Evolutionary conservation across 148 eudicot genomes (phyloP), one percentile per base, ranked within the genome.

Genomic region (Amaranthus hypochondriacus): DNA sequence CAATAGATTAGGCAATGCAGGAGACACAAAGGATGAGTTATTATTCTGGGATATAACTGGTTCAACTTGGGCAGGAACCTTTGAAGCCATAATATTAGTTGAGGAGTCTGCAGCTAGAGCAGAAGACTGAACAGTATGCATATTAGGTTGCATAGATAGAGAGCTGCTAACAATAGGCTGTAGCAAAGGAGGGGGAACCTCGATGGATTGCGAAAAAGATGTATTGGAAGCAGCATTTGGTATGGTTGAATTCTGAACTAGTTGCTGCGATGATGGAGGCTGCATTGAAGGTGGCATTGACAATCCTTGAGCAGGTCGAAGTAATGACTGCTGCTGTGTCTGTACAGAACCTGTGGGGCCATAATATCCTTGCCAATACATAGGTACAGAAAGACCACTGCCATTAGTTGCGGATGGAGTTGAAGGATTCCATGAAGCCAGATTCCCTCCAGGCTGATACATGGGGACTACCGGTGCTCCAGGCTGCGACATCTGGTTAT

Each of bases 281-380:
- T 79, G 87, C 44, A 77, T 9, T 28, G 80, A 61, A 15, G 81
- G 79, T 15, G 76, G 79, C 81, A 83, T 73, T 53, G 80, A 47
- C 65, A 82, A 47, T 47, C 75, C 75, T 71, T 82, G 85, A 70
- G 62, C 67, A 0, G 84, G 78, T 66, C 56, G 75, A 56, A 80
- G 56, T 63, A 82, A 70, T 75, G 84, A 15, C 52, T 78, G 87
- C 57, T 79, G 83, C 52, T 78, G 89, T 28, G 68, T 50, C 69
- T 80, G 85, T 66, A 62, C 62, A 56, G 77, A 73, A 51, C 80
- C 77, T 69, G 84, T 69, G 70, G 86, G 81, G 18, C 84, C 86
- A 77, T 74, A 83, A 55, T 69, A 75, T 72, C 82, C 82, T 72
- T 82, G 88, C 83, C 79, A 83, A 71, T 84, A 77, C 82, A 75